These are phyloP conservation scores for Hemisphaericaspora lyxosophila DNA, from an alignment of 1,139 yeast species.

Conservation along the genomic window DNA sequence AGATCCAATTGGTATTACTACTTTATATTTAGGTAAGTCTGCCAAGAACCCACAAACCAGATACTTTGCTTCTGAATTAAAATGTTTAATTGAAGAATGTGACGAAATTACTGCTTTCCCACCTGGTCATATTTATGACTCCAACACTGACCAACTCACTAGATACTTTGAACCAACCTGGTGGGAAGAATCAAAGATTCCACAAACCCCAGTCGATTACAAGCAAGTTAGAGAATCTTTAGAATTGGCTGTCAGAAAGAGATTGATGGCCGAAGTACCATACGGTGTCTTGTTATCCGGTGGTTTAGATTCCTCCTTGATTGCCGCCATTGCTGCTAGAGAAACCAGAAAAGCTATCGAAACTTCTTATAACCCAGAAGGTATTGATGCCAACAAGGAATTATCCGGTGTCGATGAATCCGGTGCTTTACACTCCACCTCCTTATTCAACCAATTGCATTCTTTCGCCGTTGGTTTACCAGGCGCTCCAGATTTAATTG, in stretches of 20 bases:
- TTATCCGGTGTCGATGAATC: constrained; percentile 89
- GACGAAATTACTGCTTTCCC: constrained; percentile 93
- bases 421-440: constrained; percentile 76
- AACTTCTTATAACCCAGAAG: constrained; percentile 47
- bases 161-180: constrained; percentile 91
- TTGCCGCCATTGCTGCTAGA: constrained; percentile 95
- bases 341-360: constrained; percentile 89
- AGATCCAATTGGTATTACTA: constrained; percentile 97
- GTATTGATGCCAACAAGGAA: constrained; percentile 54
- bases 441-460: constrained; percentile 78
- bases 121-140: constrained; percentile 97
- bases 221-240: constrained; percentile 71
- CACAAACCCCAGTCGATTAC: constrained; percentile 73
- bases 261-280: constrained; percentile 99
- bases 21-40: constrained; percentile 90
- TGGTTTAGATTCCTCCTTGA: constrained; percentile 93
- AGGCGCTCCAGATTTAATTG: constrained; percentile 95
- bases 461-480: constrained; percentile 97
- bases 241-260: constrained; percentile 95
- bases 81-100: constrained; percentile 91
- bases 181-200: constrained; percentile 82
- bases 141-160: constrained; percentile 77
- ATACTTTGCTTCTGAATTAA: constrained; percentile 90
- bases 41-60: constrained; percentile 70
- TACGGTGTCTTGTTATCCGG: constrained; percentile 96